These are phyloP conservation scores for Fusarium euwallaceae DNA, from an alignment of 2,329 filamentous ascomycete species.

Conservation along the genomic window DNA sequence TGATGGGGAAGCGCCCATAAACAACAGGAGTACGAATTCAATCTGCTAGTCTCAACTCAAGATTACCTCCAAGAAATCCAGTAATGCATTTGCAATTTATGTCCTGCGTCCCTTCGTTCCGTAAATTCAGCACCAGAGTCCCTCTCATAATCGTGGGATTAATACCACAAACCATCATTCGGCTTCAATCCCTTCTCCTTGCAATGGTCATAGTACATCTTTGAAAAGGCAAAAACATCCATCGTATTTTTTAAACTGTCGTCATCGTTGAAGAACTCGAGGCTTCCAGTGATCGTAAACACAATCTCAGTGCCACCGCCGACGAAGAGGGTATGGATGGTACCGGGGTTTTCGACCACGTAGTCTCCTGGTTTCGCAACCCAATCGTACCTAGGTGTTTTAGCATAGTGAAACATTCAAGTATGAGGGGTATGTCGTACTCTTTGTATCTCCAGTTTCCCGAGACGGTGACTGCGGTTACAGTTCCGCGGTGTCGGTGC, in stretches of 20 bases:
- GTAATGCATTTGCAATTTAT: background rate
- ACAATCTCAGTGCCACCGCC: slow-evolving; percentile 42
- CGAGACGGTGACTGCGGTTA: slow-evolving; percentile 39
- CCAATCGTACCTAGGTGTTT: slow-evolving; percentile 42
- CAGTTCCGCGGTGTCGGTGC: slow-evolving; percentile 35
- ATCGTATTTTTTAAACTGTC: slow-evolving; percentile 40
- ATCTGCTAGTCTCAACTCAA: background rate
- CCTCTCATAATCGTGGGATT: background rate
- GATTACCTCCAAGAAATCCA: background rate
- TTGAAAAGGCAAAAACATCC: slow-evolving; percentile 42
- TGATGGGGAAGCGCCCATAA: background rate
- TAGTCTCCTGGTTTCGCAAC: slow-evolving; percentile 42
- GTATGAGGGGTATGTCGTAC: background rate
- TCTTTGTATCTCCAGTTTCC: slow-evolving; percentile 44
- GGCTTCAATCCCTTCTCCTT: slow-evolving; percentile 34
- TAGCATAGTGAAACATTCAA: background rate
- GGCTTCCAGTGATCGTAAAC: slow-evolving; percentile 43
- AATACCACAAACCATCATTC: slow-evolving; percentile 32
- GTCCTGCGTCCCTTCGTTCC: background rate
- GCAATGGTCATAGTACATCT: slow-evolving; percentile 36
- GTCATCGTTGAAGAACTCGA: slow-evolving; percentile 45
- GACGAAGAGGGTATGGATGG: slow-evolving; percentile 43
- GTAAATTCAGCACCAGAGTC: background rate
- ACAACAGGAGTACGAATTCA: background rate
- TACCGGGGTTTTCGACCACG: slow-evolving; percentile 44